phyloP scores from a whole-genome alignment of 768 basidiomycete species.

The Scleroderma citrinum region DNA sequence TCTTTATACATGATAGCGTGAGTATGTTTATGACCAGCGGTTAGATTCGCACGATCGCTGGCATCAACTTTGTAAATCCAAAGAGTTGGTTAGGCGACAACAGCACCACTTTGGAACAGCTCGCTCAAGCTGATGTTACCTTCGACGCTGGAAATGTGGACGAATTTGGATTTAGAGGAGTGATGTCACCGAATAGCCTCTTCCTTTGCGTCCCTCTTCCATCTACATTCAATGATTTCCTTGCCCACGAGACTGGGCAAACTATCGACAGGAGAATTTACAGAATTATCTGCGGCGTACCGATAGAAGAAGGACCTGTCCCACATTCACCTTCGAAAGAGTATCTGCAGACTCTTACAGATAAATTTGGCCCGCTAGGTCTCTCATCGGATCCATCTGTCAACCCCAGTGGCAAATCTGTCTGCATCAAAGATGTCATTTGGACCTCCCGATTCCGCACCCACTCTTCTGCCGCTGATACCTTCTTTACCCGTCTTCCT shows the following conservation, averaged over 20 bases:
- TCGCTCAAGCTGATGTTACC: constrained; percentile 43
- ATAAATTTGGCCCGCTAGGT: constrained; percentile 32
- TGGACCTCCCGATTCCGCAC: constrained; percentile 47
- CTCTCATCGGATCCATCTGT: constrained; percentile 31
- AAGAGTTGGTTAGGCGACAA: constrained; percentile 24
- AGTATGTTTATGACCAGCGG: not conserved
- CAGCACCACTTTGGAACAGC: constrained; percentile 29
- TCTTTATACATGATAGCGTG: not conserved
- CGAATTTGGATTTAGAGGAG: constrained; percentile 9
- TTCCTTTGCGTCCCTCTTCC: constrained; percentile 36
- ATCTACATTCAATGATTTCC: constrained; percentile 16
- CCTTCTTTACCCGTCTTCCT: too few species aligned
- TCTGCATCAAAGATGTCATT: constrained; percentile 31
- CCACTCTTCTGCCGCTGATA: constrained; percentile 40
- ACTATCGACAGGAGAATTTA: constrained; percentile 20
- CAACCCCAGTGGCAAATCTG: too few species aligned
- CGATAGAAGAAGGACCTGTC: constrained; percentile 28
- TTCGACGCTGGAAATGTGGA: constrained; percentile 18
- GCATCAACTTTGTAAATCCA: constrained; percentile 42
- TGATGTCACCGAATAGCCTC: constrained; percentile 26
- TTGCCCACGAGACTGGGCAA: constrained; percentile 6
- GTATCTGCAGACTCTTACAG: constrained; percentile 40
- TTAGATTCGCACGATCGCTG: constrained; percentile 38
- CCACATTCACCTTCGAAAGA: constrained; percentile 32
- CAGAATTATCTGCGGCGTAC: constrained; percentile 38